Base-by-base conservation (phyloP, 2,329 filamentous ascomycete species). In the Cadophora gregata region DNA sequence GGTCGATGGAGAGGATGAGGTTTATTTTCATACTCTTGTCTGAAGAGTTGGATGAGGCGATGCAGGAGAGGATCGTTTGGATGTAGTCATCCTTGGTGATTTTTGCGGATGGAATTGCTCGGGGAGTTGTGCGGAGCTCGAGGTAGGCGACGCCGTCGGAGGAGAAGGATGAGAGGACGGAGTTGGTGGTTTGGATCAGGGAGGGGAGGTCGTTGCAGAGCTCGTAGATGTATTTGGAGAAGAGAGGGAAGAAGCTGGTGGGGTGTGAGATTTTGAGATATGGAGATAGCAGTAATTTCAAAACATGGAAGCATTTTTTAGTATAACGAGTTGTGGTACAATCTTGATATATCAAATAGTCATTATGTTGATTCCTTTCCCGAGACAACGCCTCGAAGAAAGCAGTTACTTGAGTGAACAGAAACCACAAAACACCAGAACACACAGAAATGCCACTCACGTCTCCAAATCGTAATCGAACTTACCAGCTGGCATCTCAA, bases 61-160 rank as follows among this genome's bases (percentile, higher is more conserved):
- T 88, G n/a, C 86, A 82, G n/a, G 80, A 77, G 9, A 93, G 82
- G n/a, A 96, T 83, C 6, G 85, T 85, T 38, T 80, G 72, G 36
- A 95, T 82, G 77, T 96, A 95, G 63, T 82, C 80, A 4, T 84
- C 83, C 59, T 70, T 74, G 69, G 88, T 87, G 27, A 87, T 85
- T 16, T 78, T 78, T 6, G 81, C 80, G 0, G 78, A 75, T 3
- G 84, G 81, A 38, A 90, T 86, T 1, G 84, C 83, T 62, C 93
- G 86, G 0, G 93, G 93, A 1, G 92, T 96, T 0, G 92, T 95
- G 51, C 93, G 88, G 27, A 96, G 85, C 77, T 96, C 93, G 14
- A 94, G 83, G 75, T 96, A 95, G 64, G 86, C 83, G 19, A 95
- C 89, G 42, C 91, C 90, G 74, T 96, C 92, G 29, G 78, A 77